These are phyloP conservation scores for Tuber umbilicatum DNA, from an alignment of 495 filamentous ascomycete species.

Conservation along the genomic window DNA sequence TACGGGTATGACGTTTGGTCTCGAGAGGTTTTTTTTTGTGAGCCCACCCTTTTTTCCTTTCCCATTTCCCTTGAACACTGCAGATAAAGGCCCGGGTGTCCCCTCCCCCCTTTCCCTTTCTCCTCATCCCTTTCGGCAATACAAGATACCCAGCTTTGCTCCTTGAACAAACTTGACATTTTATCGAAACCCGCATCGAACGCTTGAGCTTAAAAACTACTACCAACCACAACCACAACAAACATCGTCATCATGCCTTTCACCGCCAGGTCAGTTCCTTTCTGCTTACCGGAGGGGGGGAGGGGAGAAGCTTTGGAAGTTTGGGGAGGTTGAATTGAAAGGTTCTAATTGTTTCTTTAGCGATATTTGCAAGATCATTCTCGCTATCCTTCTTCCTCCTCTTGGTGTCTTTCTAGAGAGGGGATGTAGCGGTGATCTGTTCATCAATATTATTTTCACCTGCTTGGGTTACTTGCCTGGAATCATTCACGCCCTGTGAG, in stretches of 20 bases:
- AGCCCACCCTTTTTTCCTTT: not conserved
- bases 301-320: constrained; percentile 4
- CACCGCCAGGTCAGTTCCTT: constrained; percentile 26
- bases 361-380: constrained; percentile 40
- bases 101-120: not conserved
- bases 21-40: not conserved
- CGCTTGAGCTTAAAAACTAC: not conserved
- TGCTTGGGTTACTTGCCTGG: constrained; percentile 76
- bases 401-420: constrained; percentile 84
- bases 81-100: not conserved
- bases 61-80: not conserved
- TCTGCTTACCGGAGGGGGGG: not conserved
- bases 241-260: constrained; percentile 26
- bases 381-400: constrained; percentile 57
- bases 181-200: not conserved
- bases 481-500: constrained; percentile 41
- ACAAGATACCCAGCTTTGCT: not conserved
- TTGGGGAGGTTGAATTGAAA: not conserved
- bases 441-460: constrained; percentile 82
- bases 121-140: not conserved
- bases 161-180: not conserved
- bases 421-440: constrained; percentile 33
- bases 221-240: not conserved
- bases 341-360: constrained; percentile 18
- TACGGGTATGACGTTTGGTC: constrained; percentile 1